Conservation (phyloP, 2,329 filamentous ascomycete genomes). For the Fonsecaea pedrosoi region DNA sequence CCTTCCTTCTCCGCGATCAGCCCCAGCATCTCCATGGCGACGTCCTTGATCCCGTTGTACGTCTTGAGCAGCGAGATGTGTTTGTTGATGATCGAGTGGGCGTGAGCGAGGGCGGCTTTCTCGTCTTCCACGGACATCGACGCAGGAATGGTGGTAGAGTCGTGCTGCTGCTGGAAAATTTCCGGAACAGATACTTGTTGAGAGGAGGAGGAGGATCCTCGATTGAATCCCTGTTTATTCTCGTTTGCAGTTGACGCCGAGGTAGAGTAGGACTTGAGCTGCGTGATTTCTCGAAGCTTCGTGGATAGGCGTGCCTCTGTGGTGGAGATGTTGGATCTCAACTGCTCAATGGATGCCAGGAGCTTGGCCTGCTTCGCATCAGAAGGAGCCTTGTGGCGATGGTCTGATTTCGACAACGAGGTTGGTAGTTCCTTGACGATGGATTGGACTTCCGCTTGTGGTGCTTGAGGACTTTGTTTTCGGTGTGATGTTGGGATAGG, state of each 20-base stretch:
- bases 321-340: slow-evolving; percentile 21
- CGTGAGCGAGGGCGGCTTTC: slow-evolving; percentile 39
- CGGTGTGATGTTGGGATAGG: background rate
- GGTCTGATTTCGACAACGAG: background rate
- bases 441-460: background rate
- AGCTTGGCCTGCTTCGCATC: slow-evolving; percentile 3
- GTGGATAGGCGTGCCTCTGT: slow-evolving; percentile 18
- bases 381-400: background rate
- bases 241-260: background rate
- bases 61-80: slow-evolving; percentile 71
- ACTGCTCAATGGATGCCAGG: slow-evolving; percentile 8
- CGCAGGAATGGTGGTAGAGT: background rate
- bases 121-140: slow-evolving; percentile 36
- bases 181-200: background rate
- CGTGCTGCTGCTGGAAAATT: background rate
- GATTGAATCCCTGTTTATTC: background rate
- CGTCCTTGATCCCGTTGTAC: slow-evolving; percentile 75
- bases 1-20: slow-evolving; percentile 65
- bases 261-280: slow-evolving; percentile 9
- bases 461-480: background rate
- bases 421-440: background rate
- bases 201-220: background rate
- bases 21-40: slow-evolving; percentile 69
- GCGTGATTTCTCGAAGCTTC: slow-evolving; percentile 13
- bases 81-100: slow-evolving; percentile 62